Percentiles rank a stretch among this genome's conserved stretches.
These are phyloP conservation scores for Dryas integrifolia DNA, from an alignment of 331 rosid species.

Conservation along the genomic window DNA sequence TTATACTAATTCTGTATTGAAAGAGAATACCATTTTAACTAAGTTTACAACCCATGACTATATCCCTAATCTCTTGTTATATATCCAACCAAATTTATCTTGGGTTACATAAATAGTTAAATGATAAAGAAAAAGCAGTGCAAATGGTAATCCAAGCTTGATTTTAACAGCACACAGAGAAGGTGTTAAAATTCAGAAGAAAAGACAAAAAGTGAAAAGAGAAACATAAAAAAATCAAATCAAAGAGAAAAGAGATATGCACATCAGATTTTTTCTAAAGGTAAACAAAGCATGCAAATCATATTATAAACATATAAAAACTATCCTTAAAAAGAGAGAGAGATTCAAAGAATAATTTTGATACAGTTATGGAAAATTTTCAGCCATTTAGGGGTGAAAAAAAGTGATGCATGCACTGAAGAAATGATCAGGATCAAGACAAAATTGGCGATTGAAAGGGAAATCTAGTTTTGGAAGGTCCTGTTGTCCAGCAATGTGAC, in stretches of 20 bases:
- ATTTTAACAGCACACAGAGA: neutral
- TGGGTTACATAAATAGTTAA: too few relatives aligned
- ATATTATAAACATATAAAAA: neutral
- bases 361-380: neutral
- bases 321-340: neutral
- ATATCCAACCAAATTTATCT: too few relatives aligned
- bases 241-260: neutral
- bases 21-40: neutral
- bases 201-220: neutral
- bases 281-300: neutral
- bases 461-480: slow-evolving; percentile 22
- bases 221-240: neutral
- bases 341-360: neutral
- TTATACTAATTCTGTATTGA: neutral
- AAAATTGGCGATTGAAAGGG: slow-evolving; percentile 5
- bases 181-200: neutral
- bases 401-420: slow-evolving; percentile 1
- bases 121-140: neutral
- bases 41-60: too few relatives aligned
- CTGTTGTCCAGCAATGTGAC: slow-evolving; percentile 18
- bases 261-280: neutral
- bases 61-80: too few relatives aligned
- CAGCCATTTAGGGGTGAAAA: neutral
- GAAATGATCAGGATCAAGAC: neutral
- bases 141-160: neutral